A percentile compares a stretch with the other conserved stretches of the same genome.
phyloP scores from a whole-genome alignment of 2,329 filamentous ascomycete genomes.

The Neonectria faginata region DNA sequence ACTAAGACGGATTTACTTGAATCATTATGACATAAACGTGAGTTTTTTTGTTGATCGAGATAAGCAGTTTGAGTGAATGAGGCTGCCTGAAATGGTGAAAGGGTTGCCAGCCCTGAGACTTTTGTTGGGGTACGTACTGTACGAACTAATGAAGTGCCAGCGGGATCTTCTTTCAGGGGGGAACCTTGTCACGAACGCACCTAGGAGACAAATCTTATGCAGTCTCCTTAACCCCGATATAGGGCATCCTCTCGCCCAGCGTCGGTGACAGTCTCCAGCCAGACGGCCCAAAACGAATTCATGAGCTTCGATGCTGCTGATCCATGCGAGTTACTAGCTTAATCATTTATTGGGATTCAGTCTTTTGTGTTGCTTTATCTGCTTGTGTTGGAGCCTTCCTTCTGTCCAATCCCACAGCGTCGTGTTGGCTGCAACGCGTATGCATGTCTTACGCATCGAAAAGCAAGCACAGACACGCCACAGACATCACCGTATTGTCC shows the following conservation, averaged over 20 bases:
- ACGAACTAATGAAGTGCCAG: no score
- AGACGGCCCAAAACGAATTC: not conserved
- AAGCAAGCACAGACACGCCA: not conserved
- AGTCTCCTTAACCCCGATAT: not conserved
- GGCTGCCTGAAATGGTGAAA: not conserved
- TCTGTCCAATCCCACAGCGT: not conserved
- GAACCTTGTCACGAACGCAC: not conserved
- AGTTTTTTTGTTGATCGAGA: not conserved
- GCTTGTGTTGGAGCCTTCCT: not conserved
- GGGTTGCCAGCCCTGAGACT: not conserved
- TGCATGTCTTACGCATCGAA: not conserved
- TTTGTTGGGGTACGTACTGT: not conserved
- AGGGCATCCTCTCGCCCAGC: not conserved
- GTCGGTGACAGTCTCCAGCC: not conserved
- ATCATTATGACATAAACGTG: not conserved
- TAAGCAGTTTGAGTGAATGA: not conserved
- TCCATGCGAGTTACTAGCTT: not conserved
- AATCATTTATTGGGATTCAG: not conserved
- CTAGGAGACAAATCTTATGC: not conserved
- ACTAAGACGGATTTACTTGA: no score
- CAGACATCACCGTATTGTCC: not conserved
- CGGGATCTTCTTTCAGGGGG: not conserved
- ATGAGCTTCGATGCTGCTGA: not conserved
- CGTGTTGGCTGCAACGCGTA: not conserved
- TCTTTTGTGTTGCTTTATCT: not conserved